Evolutionary conservation across 192 early-diverging fungal species (phyloP), one percentile per base, ranked within the genome.

Genomic region (Backusella liffmaniae): DNA sequence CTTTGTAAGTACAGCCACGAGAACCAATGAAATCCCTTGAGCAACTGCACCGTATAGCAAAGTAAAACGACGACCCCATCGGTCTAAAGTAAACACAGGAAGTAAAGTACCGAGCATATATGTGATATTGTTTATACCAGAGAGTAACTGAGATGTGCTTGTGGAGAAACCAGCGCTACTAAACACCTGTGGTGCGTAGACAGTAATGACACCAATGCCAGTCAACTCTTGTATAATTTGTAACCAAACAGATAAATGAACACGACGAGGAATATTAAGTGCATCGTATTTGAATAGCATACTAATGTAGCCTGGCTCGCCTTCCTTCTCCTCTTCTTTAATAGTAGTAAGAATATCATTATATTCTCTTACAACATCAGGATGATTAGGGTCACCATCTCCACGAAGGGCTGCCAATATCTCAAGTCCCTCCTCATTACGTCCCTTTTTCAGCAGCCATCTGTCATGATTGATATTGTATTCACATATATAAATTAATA

Each of bases 161-260:
- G 35, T 1, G 9, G 51, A 37, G n/a, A 75, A 88, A 18, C 86
- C 88, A 51, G 89, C 86, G 5, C 36, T 39, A 39, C 34, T 26
- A 75, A 90, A 90, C 7, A 90, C 70, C 7, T 70, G 26, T 23
- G 83, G 69, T 23, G 79, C 82, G 72, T 90, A 91, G 68, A 91
- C 91, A 26, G 91, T 80, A 72, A 92, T 76, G 29, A 91, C 82
- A 65, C 87, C 91, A 81, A 91, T 91, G 66, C 90, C 90, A 30
- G 87, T 84, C 70, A 85, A 78, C 68, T 89, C 87, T 77, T 89
- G 88, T 65, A 88, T 82, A 66, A 89, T 72, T 44, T 80, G 79
- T 13, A 80, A 34, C 79, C 79, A 80, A 13, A 84, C 59, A 84
- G 88, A 76, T 77, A 83, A 29, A 78, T 76, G 72, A 84, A 73